Conservation (phyloP, 768 basidiomycete species). For the Russula emetica region DNA sequence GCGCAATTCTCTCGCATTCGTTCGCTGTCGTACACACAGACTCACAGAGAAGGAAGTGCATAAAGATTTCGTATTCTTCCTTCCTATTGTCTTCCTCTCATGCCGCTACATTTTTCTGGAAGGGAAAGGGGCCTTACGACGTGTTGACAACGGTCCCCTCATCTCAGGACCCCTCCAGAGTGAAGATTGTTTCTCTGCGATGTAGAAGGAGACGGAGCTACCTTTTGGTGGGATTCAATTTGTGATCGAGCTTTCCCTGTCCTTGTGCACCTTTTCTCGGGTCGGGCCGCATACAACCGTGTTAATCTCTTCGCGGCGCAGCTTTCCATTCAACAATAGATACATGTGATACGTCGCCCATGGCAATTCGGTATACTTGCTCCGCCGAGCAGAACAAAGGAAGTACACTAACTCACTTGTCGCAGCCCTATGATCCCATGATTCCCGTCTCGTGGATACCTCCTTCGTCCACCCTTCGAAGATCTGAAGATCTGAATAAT, state of each 20-base stretch:
- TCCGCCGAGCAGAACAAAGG: neutral
- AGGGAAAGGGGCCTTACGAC: neutral
- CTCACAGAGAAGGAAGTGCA: neutral
- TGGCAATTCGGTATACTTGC: neutral
- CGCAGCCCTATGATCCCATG: neutral
- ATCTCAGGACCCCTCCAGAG: too few species aligned
- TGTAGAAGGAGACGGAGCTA: neutral
- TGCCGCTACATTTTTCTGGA: neutral
- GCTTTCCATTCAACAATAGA: neutral
- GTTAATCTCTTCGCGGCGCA: neutral
- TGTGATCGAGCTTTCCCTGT: neutral
- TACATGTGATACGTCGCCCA: neutral
- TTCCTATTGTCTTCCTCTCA: constrained; percentile 1
- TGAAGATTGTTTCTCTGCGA: neutral
- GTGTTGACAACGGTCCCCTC: too few species aligned
- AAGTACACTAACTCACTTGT: neutral
- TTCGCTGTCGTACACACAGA: neutral
- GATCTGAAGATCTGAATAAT: neutral
- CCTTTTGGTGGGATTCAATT: neutral
- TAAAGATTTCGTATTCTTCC: neutral
- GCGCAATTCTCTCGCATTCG: neutral
- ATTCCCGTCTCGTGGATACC: neutral
- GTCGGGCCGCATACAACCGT: neutral
- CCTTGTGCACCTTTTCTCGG: constrained; percentile 1
- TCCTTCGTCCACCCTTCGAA: too few species aligned